Evolutionary conservation across 129 eudicot species (phyloP), one percentile per base, ranked within the genome.

Genomic region (Gnaphalium uliginosum): DNA sequence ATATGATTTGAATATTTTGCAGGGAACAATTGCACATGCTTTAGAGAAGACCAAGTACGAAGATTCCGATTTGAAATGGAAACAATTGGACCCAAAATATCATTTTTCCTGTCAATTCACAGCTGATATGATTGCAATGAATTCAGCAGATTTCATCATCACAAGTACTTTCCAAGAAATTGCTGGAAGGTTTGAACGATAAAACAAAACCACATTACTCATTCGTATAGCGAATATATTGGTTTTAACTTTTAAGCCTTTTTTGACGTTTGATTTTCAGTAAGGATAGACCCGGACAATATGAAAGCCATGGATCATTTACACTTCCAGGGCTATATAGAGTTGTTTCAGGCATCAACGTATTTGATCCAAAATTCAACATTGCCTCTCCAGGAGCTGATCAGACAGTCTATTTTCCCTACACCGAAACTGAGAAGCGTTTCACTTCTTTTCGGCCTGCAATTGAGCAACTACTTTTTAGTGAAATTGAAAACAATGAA

Each of bases 361-460:
- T 95, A 15, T 95, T 95, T 32, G 97, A 95, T 82, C 97, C 99
- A 2, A 95, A 95, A 71, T 91, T 91, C 89, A 95, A 91, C 71
- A 95, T 91, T 62, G 97, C 96, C 73, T 80, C 99, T 60, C 99
- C 99, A 1, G 99, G 99, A 37, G 99, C 99, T 8, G 99, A 95
- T 71, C 99, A 95, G 67, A 79, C 97, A 0, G 90, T 95, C 64
- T 95, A 91, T 78, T 95, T 95, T 76, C 99, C 99, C 6, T 73
- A 75, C 81, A 83, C 96, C 1, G 97, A 91, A 66, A 83, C 85
- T 71, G 82, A 86, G 67, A 91, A 81, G 71, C 89, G 99, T 7
- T 85, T 95, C 79, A 76, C 95, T 61, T 66, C 76, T 3, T 95
- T 91, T 76, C 89, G 77, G 50, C 89, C 96, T 0, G 92, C 96